phyloP scores from a whole-genome alignment of 2,329 filamentous ascomycete species.

The Cladophialophora immunda region DNA sequence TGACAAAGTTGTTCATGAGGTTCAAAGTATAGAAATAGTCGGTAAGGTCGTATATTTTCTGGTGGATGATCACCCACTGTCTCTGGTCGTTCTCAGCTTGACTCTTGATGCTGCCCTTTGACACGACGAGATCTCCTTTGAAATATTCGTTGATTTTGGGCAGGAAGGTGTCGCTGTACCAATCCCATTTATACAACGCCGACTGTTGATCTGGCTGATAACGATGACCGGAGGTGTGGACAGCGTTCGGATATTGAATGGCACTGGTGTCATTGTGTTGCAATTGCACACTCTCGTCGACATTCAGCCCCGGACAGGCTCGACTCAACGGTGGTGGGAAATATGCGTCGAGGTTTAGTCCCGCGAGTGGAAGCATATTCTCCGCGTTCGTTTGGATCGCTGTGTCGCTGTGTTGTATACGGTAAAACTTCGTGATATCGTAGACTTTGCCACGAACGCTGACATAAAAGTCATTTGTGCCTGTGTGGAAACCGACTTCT shows the following conservation, averaged over 20 bases:
- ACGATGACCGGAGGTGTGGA: constrained; percentile 75
- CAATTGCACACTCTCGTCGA: constrained; percentile 59
- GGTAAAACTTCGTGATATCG: constrained; percentile 90
- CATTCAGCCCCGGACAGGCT: constrained; percentile 78
- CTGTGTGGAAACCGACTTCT: constrained; percentile 75
- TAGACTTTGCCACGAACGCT: constrained; percentile 89
- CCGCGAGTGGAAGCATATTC: constrained; percentile 80
- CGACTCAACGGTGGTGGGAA: constrained; percentile 79
- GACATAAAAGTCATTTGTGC: constrained; percentile 82
- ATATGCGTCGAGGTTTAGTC: constrained; percentile 81
- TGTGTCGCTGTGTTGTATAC: constrained; percentile 80
- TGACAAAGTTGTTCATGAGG: constrained; percentile 60
- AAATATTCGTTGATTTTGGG: constrained; percentile 85
- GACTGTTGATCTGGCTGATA: constrained; percentile 65
- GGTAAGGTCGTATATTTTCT: constrained; percentile 85
- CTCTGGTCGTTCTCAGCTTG: constrained; percentile 74
- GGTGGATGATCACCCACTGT: constrained; percentile 81
- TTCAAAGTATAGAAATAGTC: constrained; percentile 86
- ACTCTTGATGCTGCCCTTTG: constrained; percentile 64
- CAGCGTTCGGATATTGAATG: constrained; percentile 60
- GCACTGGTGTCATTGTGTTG: constrained; percentile 72
- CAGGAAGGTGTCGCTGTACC: constrained; percentile 79
- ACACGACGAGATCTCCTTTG: constrained; percentile 84
- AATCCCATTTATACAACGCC: constrained; percentile 69
- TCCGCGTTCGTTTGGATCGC: constrained; percentile 65